phyloP scores from a whole-genome alignment of 371 early-diverging fungal species.

The Nosema granulosis region DNA sequence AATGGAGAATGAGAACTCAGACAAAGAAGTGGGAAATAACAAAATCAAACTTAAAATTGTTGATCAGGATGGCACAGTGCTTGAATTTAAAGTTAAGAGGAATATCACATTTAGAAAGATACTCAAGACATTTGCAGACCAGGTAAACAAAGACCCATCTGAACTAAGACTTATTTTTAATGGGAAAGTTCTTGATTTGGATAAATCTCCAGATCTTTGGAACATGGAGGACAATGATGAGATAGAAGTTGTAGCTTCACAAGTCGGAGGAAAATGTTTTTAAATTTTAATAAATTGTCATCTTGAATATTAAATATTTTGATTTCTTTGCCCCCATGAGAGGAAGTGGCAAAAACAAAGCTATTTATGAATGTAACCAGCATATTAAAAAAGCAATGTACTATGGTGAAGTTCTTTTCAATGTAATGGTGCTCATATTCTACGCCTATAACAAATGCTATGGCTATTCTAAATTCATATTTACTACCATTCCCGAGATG shows the following conservation, averaged over 20 bases:
- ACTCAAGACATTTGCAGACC: conserved; percentile 48
- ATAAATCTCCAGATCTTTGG: conserved; percentile 34
- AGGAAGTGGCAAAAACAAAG: conserved; percentile 42
- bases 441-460: conserved; percentile 19
- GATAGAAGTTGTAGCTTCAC: conserved; percentile 56
- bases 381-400: conserved; percentile 21
- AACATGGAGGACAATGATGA: conserved; percentile 52
- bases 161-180: conserved; percentile 54
- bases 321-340: conserved; percentile 21
- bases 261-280: conserved; percentile 53
- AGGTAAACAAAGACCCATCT: conserved; percentile 31
- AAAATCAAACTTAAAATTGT: conserved; percentile 42
- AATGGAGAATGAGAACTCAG: background rate
- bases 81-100: conserved; percentile 54
- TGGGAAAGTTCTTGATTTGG: conserved; percentile 44
- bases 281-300: background rate
- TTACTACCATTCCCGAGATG: conserved; percentile 29
- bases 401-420: conserved; percentile 9
- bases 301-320: background rate
- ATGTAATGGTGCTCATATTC: conserved; percentile 11
- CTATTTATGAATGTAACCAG: conserved; percentile 23
- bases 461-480: background rate
- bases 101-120: conserved; percentile 52
- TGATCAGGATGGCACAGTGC: conserved; percentile 39
- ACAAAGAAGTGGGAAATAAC: background rate